A percentile compares a stretch with the other conserved stretches of the same genome.
These are phyloP conservation scores for Lactarius hatsudake DNA, from an alignment of 768 basidiomycete genomes.

Conservation along the genomic window DNA sequence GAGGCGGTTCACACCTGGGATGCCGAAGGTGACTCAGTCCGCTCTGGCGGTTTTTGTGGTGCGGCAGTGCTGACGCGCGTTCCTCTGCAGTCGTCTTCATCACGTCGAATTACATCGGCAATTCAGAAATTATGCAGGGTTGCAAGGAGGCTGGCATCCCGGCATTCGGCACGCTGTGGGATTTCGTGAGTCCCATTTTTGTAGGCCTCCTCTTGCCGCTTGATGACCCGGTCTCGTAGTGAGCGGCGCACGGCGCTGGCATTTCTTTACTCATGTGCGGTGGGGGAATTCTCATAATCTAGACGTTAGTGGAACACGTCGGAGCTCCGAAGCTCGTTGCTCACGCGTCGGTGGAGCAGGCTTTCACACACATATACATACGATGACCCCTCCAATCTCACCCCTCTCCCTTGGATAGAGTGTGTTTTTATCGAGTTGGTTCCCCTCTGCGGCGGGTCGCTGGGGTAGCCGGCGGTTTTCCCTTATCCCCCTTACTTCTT, in stretches of 20 bases:
- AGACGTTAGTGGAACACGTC: background rate
- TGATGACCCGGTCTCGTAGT: constrained; percentile 12
- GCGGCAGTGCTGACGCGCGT: background rate
- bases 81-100: constrained; percentile 39
- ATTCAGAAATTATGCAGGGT: constrained; percentile 43
- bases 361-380: background rate
- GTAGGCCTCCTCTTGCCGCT: too few species aligned
- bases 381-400: background rate
- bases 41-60: background rate
- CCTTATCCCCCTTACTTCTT: background rate
- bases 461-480: background rate
- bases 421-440: background rate
- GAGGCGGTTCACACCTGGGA: constrained; percentile 38
- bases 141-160: constrained; percentile 39
- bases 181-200: constrained; percentile 20
- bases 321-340: background rate
- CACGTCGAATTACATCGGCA: constrained; percentile 43
- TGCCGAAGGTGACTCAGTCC: constrained; percentile 34
- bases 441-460: background rate
- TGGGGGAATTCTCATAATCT: background rate
- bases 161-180: constrained; percentile 37
- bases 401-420: background rate
- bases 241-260: background rate
- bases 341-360: background rate
- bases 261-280: background rate